Evolutionary conservation across 2,329 filamentous ascomycete species (phyloP), one percentile per base, ranked within the genome.

Genomic region (Truncatella angustata): DNA sequence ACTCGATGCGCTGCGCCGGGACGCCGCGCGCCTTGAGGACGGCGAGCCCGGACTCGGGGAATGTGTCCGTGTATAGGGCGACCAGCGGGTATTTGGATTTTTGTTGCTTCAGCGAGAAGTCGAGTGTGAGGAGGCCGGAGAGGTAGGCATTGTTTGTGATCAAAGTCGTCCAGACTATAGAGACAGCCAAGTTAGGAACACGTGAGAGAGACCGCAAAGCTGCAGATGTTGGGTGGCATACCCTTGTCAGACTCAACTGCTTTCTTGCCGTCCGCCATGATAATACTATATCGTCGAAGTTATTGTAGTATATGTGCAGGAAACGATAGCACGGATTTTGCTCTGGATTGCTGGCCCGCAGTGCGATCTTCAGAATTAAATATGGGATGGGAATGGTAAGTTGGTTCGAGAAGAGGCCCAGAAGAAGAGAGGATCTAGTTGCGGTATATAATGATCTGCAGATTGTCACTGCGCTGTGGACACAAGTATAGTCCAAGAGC

Each of bases 91-190:
- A 95, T 49, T 80, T 80, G 12, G 87, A 86, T 18, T 74, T 69
- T 52, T 77, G 73, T 58, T 78, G 77, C 63, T 84, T 85, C 60
- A 96, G 83, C 40, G 88, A 90, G 71, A 88, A 82, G 66, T 91
- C 81, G 56, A 96, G 86, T 1, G 90, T 91, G 50, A 96, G 78
- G 47, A 96, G 85, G 43, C 91, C 91, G 5, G 88, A 80, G 55
- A 96, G 84, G 70, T 96, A 96, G 62, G 80, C 78, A 45, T 83
- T 84, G 72, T 94, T 95, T 54, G 91, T 96, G 66, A 96, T 91
- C 59, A 96, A 79, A 10, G 86, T 89, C 24, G 89, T 90, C 90
- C 90, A 96, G 66, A 94, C 90, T 90, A 67, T 65, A 49, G 60
- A 58, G 12, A 52, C 34, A 36, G 39, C 5, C 18, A 32, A 37